Evolutionary conservation across 2,329 filamentous ascomycete species (phyloP).

Genomic region (Didymella keratinophila): DNA sequence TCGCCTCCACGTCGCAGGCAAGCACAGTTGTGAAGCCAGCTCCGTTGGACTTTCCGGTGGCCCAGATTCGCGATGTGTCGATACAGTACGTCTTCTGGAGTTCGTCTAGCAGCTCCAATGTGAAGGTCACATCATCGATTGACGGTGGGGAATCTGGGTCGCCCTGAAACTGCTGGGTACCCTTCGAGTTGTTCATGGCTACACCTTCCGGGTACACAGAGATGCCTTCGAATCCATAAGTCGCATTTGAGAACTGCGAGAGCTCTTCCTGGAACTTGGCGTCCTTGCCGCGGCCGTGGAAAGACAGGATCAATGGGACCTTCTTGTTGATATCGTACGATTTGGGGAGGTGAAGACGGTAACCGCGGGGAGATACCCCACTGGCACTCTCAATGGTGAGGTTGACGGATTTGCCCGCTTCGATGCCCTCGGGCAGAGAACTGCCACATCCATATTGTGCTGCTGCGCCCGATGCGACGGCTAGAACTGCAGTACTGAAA

Average conservation of each 20-base stretch:
- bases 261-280: constrained; percentile 52
- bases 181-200: constrained; percentile 23
- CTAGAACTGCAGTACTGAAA: background rate
- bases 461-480: background rate
- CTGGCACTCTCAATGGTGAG: constrained; percentile 39
- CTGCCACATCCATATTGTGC: constrained; percentile 24
- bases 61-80: constrained; percentile 55
- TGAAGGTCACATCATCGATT: constrained; percentile 57
- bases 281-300: constrained; percentile 54
- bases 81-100: constrained; percentile 56
- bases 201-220: constrained; percentile 57
- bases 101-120: constrained; percentile 53
- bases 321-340: constrained; percentile 51
- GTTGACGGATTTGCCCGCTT: constrained; percentile 34
- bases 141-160: constrained; percentile 50
- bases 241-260: constrained; percentile 56
- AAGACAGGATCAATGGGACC: constrained; percentile 58
- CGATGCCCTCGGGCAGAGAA: constrained; percentile 29
- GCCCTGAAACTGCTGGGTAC: constrained; percentile 53
- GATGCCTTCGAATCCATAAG: constrained; percentile 55
- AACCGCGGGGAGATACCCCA: constrained; percentile 44
- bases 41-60: constrained; percentile 63
- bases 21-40: constrained; percentile 60
- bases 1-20: constrained; percentile 56
- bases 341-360: constrained; percentile 51